These are phyloP conservation scores for Lepidium sativum DNA, from an alignment of 345 rosid species.

Conservation along the genomic window DNA sequence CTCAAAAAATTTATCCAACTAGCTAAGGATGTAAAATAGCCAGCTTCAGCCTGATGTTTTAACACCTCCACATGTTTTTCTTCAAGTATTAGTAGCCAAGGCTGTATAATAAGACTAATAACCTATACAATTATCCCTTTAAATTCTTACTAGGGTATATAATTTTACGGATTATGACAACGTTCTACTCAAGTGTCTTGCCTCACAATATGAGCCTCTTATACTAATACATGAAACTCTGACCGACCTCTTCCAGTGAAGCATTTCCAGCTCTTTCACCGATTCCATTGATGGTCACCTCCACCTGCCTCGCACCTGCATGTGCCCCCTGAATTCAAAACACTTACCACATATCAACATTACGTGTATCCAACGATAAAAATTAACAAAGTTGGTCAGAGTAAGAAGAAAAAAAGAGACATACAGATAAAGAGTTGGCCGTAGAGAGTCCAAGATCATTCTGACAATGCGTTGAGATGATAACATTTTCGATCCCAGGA, in stretches of 20 bases:
- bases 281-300: slow-evolving; percentile 90
- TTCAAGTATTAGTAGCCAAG: background rate
- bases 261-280: slow-evolving; percentile 98
- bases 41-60: background rate
- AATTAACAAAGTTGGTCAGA: too few relatives aligned
- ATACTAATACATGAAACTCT: background rate
- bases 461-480: slow-evolving; percentile 91
- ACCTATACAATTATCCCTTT: background rate
- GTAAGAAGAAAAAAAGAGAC: background rate
- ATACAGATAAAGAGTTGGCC: slow-evolving; percentile 82
- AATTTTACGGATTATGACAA: background rate
- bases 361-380: background rate
- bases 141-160: background rate
- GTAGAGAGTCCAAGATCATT: slow-evolving; percentile 98
- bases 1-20: background rate
- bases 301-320: slow-evolving; percentile 88
- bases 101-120: background rate
- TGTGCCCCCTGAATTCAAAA: slow-evolving; percentile 54
- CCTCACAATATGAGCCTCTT: background rate
- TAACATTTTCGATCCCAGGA: slow-evolving; percentile 68
- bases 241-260: slow-evolving; percentile 95
- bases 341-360: too few relatives aligned
- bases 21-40: background rate
- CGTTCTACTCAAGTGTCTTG: background rate
- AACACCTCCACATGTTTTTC: background rate